Evolutionary conservation across 768 basidiomycete genomes (phyloP).

Genomic region (Boletus barrowsii): DNA sequence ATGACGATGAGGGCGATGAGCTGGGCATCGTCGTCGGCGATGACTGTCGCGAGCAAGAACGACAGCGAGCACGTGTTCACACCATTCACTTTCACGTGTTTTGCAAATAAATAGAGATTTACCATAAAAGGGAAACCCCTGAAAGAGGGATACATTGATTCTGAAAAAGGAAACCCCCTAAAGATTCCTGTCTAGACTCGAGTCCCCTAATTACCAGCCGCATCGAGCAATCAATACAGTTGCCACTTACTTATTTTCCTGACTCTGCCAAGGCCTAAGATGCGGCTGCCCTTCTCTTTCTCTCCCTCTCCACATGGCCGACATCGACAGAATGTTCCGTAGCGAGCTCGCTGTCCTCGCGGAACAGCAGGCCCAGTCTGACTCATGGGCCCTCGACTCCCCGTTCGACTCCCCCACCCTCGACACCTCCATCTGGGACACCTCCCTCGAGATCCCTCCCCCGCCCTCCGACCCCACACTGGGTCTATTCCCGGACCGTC

Average conservation of each 20-base stretch:
- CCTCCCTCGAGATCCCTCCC: background rate
- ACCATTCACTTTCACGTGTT: slow-evolving; percentile 26
- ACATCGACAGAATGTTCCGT: slow-evolving; percentile 25
- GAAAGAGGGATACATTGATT: background rate
- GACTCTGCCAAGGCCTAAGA: slow-evolving; percentile 5
- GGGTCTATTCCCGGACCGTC: slow-evolving; percentile 18
- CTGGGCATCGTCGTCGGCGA: slow-evolving; percentile 12
- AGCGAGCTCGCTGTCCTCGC: slow-evolving; percentile 17
- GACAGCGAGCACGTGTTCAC: slow-evolving; percentile 2
- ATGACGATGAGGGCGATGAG: slow-evolving; percentile 15
- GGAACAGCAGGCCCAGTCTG: slow-evolving; percentile 1
- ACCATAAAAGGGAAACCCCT: slow-evolving; percentile 9
- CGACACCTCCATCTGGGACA: slow-evolving; percentile 1
- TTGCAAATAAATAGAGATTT: background rate
- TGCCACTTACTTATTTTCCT: slow-evolving; percentile 1
- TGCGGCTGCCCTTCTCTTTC: slow-evolving; percentile 7
- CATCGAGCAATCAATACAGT: slow-evolving; percentile 16
- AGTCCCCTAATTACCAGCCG: slow-evolving; percentile 8
- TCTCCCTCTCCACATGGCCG: slow-evolving; percentile 11
- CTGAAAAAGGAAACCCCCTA: slow-evolving; percentile 12
- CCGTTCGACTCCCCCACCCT: background rate
- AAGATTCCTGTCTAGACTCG: background rate
- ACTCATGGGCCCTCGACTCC: slow-evolving; percentile 6
- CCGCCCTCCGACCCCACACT: background rate
- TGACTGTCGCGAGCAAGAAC: background rate